phyloP scores from a whole-genome alignment of 371 early-diverging fungal genomes.

The Catenaria anguillulae region DNA sequence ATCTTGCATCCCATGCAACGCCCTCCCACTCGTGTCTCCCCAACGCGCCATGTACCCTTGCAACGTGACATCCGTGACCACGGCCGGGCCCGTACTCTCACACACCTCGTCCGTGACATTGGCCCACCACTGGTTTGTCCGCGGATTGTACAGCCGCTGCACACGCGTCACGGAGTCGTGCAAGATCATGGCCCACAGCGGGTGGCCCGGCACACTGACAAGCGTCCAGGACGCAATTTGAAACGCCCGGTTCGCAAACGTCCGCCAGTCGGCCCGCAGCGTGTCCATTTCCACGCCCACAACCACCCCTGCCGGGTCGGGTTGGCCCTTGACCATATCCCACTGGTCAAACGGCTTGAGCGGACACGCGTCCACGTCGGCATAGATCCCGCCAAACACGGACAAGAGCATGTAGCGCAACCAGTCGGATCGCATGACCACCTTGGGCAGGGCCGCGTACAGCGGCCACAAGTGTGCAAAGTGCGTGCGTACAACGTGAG shows the following conservation, averaged over 20 bases:
- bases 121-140: background rate
- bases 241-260: background rate
- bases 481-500: conserved; percentile 1
- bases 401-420: conserved; percentile 12
- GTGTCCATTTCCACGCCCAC: background rate
- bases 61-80: background rate
- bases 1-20: background rate
- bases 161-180: background rate
- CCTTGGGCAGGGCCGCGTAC: conserved; percentile 6
- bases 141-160: background rate
- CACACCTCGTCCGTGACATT: no score
- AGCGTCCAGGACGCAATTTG: background rate
- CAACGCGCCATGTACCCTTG: background rate
- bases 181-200: background rate
- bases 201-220: background rate
- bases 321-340: no score
- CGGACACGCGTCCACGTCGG: conserved; percentile 9
- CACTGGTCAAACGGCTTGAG: conserved; percentile 7
- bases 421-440: conserved; percentile 9
- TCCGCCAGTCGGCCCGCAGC: background rate
- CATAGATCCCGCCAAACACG: conserved; percentile 12
- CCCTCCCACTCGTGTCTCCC: background rate
- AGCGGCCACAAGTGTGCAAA: background rate
- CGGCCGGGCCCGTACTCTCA: background rate
- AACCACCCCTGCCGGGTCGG: no score